Evolutionary conservation across 805 yeast genomes (phyloP), one percentile per base, ranked within the genome.

Genomic region (Naumovozyma dairenensis): DNA sequence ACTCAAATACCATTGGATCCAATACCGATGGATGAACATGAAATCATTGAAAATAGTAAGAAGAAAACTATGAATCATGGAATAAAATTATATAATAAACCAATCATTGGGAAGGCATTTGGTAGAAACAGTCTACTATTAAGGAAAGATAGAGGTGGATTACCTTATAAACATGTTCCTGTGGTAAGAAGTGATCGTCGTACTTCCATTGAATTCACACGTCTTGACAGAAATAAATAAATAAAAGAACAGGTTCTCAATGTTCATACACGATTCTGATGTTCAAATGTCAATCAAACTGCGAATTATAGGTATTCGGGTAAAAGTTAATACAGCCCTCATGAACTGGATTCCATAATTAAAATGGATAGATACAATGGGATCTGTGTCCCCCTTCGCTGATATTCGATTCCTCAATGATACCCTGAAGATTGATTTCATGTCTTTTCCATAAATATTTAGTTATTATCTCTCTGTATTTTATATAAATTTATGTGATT

Each of bases 111-210:
- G 13, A 46, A 47, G 28, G 62, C 62, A 2, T 57, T 55, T 39
- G 62, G 62, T 27, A 53, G 45, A 40, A 57, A 57, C 34, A 41
- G 45, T 20, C 32, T 55, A 15, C 32, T 57, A 13, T 30, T 57
- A 18, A 44, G 52, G 27, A 51, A 53, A 24, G 62, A 57, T 33
- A 48, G 62, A 40, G 62, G 60, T 16, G 59, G 60, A 6, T 27
- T 57, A 14, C 58, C 62, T n/a, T 57, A 55, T 36, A 57, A 49
- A 29, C 46, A 45, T 16, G 51, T 54, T 13, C 62, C 62, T 4
- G 56, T 57, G 2, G 32, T 33, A 10, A 48, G 48, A 27, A 55
- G 54, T 33, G 39, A 44, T 18, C 54, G 55, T 39, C 59, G n/a
- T n/a, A n/a, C n/a, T n/a, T n/a, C n/a, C n/a, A n/a, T n/a, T n/a